These are phyloP conservation scores for Prunus yedoensis DNA, from an alignment of 331 rosid species.

Conservation along the genomic window DNA sequence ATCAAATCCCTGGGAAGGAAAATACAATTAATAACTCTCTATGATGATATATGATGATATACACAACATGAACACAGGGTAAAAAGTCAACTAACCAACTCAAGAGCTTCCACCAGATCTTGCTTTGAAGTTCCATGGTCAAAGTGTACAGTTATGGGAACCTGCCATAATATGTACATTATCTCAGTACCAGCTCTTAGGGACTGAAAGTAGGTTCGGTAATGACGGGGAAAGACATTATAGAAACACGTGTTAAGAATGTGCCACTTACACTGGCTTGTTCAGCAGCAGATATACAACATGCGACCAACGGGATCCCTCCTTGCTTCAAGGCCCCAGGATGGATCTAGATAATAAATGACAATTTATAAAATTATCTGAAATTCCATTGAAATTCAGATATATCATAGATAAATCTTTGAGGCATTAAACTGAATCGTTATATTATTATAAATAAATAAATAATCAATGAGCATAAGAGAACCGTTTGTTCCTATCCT, in stretches of 20 bases:
- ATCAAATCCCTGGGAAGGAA: slow-evolving; percentile 68
- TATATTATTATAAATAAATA: too few relatives aligned
- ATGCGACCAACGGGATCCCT: slow-evolving; percentile 81
- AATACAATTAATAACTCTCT: slow-evolving; percentile 23
- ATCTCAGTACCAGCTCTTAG: background rate
- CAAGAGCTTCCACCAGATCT: slow-evolving; percentile 84
- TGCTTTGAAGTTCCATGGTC: slow-evolving; percentile 90
- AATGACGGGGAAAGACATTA: background rate
- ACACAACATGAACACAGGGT: background rate
- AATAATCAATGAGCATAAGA: background rate
- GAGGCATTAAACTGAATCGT: background rate
- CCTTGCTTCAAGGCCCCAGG: slow-evolving; percentile 87
- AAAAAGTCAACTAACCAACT: slow-evolving; percentile 49
- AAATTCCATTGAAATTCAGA: background rate
- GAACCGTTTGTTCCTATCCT: background rate
- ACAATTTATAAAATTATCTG: slow-evolving; percentile 21
- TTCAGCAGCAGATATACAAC: slow-evolving; percentile 89
- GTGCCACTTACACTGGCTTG: slow-evolving; percentile 75
- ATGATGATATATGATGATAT: slow-evolving; percentile 16
- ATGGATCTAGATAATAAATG: slow-evolving; percentile 68
- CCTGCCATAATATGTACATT: slow-evolving; percentile 46
- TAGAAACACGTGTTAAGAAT: background rate
- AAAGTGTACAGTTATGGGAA: slow-evolving; percentile 84
- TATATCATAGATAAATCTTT: background rate
- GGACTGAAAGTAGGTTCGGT: background rate